phyloP scores from a whole-genome alignment of 176 grass and related monocot genomes.

The Aegilops umbellulata region DNA sequence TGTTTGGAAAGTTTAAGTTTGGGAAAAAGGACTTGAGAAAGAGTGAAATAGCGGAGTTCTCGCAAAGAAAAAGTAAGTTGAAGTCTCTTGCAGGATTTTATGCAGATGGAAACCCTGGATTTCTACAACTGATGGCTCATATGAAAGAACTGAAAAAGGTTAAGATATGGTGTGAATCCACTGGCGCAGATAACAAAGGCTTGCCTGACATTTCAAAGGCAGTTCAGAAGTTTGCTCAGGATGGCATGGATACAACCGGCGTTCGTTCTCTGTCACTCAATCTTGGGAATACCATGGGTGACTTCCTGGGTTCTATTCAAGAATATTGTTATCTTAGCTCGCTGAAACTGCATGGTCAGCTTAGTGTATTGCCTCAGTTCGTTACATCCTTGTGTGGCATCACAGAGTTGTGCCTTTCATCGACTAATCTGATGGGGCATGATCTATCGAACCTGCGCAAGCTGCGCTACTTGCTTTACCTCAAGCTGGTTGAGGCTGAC shows the following conservation, averaged over 20 bases:
- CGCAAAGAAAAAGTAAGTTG: background rate
- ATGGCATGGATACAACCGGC: background rate
- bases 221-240: conserved; percentile 6
- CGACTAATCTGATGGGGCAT: background rate
- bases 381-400: background rate
- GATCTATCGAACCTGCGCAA: background rate
- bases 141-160: conserved; percentile 5
- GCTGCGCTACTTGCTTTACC: background rate
- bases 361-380: background rate
- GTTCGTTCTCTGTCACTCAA: background rate
- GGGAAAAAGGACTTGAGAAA: background rate
- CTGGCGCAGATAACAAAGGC: background rate
- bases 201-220: background rate
- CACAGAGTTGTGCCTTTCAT: background rate
- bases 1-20: conserved; percentile 8
- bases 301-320: background rate
- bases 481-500: background rate
- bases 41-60: background rate
- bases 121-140: conserved; percentile 5
- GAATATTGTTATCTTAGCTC: conserved; percentile 5
- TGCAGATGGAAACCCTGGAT: background rate
- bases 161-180: background rate
- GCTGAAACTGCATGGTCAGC: background rate
- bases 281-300: background rate
- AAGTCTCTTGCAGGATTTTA: conserved; percentile 1